Evolutionary conservation across 768 basidiomycete genomes (phyloP).

Genomic region (Butyriboletus loyo): DNA sequence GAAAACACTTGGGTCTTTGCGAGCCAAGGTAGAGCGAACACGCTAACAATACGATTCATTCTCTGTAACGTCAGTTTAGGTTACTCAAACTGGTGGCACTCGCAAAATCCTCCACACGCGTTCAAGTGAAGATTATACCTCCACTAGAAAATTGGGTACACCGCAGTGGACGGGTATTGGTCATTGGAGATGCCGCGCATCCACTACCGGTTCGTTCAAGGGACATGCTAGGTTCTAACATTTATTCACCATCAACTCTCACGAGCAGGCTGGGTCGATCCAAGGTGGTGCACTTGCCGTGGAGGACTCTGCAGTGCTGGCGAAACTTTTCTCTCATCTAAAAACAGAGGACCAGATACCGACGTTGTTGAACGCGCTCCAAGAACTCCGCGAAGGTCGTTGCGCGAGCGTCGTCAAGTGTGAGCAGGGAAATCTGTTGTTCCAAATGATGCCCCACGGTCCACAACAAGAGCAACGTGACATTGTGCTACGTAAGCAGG

Average conservation of each 20-base stretch:
- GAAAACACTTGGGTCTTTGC: slow-evolving; percentile 25
- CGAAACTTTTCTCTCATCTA: slow-evolving; percentile 55
- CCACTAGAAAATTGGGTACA: slow-evolving; percentile 50
- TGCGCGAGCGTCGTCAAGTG: slow-evolving; percentile 43
- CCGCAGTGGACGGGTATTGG: slow-evolving; percentile 42
- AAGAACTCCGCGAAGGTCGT: slow-evolving; percentile 56
- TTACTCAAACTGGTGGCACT: slow-evolving; percentile 38
- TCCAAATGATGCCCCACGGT: slow-evolving; percentile 44
- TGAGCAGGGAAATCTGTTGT: slow-evolving; percentile 44
- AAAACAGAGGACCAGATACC: slow-evolving; percentile 45
- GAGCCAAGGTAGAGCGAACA: slow-evolving; percentile 37
- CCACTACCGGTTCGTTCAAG: slow-evolving; percentile 45
- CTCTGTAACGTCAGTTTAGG: slow-evolving; percentile 19
- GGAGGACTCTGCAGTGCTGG: slow-evolving; percentile 62
- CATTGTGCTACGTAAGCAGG: slow-evolving; percentile 34
- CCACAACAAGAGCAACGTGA: slow-evolving; percentile 46
- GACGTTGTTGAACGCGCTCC: slow-evolving; percentile 50
- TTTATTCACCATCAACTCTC: neutral
- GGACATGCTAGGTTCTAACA: neutral
- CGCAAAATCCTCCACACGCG: slow-evolving; percentile 32
- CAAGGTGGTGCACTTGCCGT: slow-evolving; percentile 51
- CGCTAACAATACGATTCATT: neutral
- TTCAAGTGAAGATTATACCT: slow-evolving; percentile 38
- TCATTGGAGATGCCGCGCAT: slow-evolving; percentile 64
- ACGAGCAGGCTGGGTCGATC: slow-evolving; percentile 48